These are phyloP conservation scores for Ceratocystis destructans DNA, from an alignment of 2,329 filamentous ascomycete species.

Conservation along the genomic window DNA sequence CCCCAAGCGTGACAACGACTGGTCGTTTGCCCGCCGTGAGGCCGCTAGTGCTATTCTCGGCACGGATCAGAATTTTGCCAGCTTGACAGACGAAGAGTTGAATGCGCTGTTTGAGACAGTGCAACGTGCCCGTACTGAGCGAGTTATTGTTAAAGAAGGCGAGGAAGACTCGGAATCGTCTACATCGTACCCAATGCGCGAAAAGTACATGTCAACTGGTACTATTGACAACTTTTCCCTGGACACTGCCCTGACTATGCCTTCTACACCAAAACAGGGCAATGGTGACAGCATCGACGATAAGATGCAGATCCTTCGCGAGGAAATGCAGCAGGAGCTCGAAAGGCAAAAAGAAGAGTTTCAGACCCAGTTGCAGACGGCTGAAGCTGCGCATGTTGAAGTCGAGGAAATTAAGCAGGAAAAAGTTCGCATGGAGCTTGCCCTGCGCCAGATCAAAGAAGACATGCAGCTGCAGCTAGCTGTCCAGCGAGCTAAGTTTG, in stretches of 20 bases:
- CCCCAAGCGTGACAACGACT: conserved; percentile 70
- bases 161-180: conserved; percentile 85
- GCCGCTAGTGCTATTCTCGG: conserved; percentile 85
- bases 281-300: conserved; percentile 50
- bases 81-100: conserved; percentile 83
- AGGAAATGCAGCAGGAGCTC: conserved; percentile 71
- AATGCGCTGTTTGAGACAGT: conserved; percentile 90
- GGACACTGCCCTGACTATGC: conserved; percentile 87
- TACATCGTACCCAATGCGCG: conserved; percentile 72
- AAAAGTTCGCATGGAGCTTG: conserved; percentile 74
- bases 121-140: conserved; percentile 67
- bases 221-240: conserved; percentile 93
- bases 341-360: conserved; percentile 77
- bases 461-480: conserved; percentile 81
- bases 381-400: conserved; percentile 61
- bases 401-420: conserved; percentile 73
- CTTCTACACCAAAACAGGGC: conserved; percentile 70
- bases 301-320: conserved; percentile 56
- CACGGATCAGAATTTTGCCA: conserved; percentile 79
- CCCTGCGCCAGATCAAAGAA: conserved; percentile 60
- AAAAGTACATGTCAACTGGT: conserved; percentile 91
- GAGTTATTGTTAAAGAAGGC: conserved; percentile 58
- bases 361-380: conserved; percentile 59
- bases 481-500: conserved; percentile 70
- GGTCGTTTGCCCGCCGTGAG: conserved; percentile 84